A percentile compares a stretch with the other conserved stretches of the same genome.
phyloP scores from a whole-genome alignment of 306 rosid genomes.

The Vigna reflexopilosa region DNA sequence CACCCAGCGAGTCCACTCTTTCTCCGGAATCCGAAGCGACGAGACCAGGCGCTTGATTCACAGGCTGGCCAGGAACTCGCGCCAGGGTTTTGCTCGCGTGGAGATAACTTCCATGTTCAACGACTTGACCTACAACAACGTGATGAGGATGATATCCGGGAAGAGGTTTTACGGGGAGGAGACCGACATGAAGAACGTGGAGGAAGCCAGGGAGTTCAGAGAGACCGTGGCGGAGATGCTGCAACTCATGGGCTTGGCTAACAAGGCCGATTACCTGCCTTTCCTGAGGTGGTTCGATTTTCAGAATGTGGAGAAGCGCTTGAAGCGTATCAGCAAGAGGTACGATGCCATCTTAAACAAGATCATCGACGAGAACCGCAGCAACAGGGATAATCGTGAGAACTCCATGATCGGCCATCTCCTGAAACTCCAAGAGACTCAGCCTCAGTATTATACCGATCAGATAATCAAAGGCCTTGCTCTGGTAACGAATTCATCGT shows the following conservation, averaged over 20 bases:
- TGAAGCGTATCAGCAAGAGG: neutral
- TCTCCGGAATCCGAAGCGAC: constrained; percentile 24
- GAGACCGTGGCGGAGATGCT: constrained; percentile 3
- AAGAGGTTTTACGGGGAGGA: neutral
- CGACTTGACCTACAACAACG: constrained; percentile 5
- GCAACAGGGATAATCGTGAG: neutral
- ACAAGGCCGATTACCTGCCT: constrained; percentile 1
- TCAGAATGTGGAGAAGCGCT: neutral
- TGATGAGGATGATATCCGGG: constrained; percentile 11
- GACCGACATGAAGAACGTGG: neutral
- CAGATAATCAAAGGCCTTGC: constrained; percentile 17
- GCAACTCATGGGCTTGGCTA: neutral
- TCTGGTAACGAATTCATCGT: neutral
- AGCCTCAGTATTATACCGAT: neutral
- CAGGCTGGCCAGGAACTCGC: neutral
- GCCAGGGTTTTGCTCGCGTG: neutral
- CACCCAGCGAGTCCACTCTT: constrained; percentile 11
- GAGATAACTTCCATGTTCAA: neutral
- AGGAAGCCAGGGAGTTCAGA: constrained; percentile 12
- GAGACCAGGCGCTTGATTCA: neutral
- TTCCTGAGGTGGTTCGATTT: constrained; percentile 1
- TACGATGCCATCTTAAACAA: neutral
- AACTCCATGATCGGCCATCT: constrained; percentile 15
- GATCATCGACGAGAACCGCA: neutral
- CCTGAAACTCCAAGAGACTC: constrained; percentile 1